These are phyloP conservation scores for Wickerhamiella sergipiensis DNA, from an alignment of 805 yeast genomes.

Conservation along the genomic window DNA sequence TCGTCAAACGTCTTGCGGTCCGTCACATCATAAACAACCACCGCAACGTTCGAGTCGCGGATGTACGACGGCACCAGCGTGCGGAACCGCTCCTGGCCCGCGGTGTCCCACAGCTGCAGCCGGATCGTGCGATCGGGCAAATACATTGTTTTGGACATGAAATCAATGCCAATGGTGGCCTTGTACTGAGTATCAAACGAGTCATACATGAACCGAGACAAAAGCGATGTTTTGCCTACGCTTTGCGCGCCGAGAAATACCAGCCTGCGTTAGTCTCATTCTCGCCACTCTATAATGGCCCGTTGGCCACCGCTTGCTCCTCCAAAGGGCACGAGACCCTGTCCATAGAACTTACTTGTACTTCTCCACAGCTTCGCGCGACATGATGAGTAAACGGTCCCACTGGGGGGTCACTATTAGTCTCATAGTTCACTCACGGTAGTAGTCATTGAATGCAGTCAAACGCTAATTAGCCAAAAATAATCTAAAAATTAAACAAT, in stretches of 20 bases:
- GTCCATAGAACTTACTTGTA: slow-evolving; percentile 28
- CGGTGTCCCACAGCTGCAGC: slow-evolving; percentile 94
- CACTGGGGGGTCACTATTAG: too few species aligned
- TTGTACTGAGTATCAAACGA: slow-evolving; percentile 87
- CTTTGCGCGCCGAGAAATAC: slow-evolving; percentile 96
- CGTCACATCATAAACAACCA: slow-evolving; percentile 88
- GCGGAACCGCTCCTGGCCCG: slow-evolving; percentile 93
- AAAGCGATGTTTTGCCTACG: slow-evolving; percentile 91
- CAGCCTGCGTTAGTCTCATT: slow-evolving; percentile 39
- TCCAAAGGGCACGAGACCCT: too few species aligned
- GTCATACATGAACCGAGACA: slow-evolving; percentile 97
- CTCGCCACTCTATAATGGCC: too few species aligned
- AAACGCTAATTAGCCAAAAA: too few species aligned
- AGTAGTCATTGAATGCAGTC: too few species aligned
- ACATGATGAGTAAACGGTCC: slow-evolving; percentile 4
- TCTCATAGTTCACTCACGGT: too few species aligned
- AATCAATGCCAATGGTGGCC: slow-evolving; percentile 96
- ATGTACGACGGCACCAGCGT: slow-evolving; percentile 91
- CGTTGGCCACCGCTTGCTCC: too few species aligned
- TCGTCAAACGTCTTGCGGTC: slow-evolving; percentile 67
- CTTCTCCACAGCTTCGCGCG: slow-evolving; percentile 23
- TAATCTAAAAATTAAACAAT: too few species aligned
- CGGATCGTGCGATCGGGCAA: slow-evolving; percentile 91
- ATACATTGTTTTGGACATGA: slow-evolving; percentile 87
- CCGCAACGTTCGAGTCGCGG: slow-evolving; percentile 94